Base-by-base conservation (phyloP, 306 rosid species). In the Prunus dulcis region DNA sequence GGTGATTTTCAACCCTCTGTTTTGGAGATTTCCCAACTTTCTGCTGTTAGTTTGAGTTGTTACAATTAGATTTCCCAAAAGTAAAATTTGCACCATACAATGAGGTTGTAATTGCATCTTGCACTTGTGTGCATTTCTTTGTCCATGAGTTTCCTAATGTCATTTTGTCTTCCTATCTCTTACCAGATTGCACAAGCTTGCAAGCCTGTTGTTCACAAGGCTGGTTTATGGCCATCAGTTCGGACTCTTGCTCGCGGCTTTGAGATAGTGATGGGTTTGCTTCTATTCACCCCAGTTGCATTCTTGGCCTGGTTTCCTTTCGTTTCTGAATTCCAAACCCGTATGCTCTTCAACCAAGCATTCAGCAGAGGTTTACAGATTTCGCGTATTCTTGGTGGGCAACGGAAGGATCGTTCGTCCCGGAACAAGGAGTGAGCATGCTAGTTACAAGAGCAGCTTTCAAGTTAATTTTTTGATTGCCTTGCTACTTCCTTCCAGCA, bases 231-330 rank as follows among this genome's bases (percentile, higher is more conserved):
- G 99, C 97, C 88, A 58, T 90, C 97, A 0, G 89, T 95, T 9
- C 82, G 87, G 70, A 92, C 96, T 0, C 96, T 94, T 6, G 98
- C 97, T 60, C 93, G 97, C 0, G 98, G 96, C 49, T 94, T 87
- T n/a, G 98, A 94, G 87, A 87, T 90, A 32, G 70, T 92, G 1
- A 94, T 94, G 93, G 98, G 97, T 30, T 78, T 94, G 89, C 86
- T 94, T 27, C 87, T 94, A 78, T 94, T 94, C 84, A 89, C 97
- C 45, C 98, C 97, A 0, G 91, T 92, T 64, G 98, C 98, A 23
- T 92, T 94, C 85, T 77, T 94, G 78, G 97, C 98, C 14, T 94
- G 98, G 98, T 94, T 94, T 76, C 98, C 98, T 19, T 94, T 94
- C 67, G 98, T 94, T 57, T 94, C 97, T 0, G 97, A 94, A 80